Conservation (phyloP, 139 green algal species). For the Mesostigma viride region DNA sequence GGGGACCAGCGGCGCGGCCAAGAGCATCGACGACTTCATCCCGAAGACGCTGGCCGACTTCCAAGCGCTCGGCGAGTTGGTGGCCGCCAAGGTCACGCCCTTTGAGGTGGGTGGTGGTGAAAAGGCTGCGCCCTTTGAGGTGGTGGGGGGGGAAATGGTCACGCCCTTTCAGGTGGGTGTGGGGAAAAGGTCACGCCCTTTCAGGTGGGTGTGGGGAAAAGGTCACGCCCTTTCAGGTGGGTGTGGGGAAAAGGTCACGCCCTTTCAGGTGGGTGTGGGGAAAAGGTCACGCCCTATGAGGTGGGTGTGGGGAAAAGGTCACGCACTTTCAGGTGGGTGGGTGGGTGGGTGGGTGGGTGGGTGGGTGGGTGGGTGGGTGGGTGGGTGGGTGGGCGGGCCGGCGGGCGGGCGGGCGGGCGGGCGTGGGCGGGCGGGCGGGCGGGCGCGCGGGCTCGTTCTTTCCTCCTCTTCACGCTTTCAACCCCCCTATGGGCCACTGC, state of each 20-base stretch:
- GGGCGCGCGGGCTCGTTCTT: too few species aligned
- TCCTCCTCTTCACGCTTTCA: too few species aligned
- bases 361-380: too few species aligned
- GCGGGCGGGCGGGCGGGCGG: too few species aligned
- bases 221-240: neutral
- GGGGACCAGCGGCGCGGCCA: neutral
- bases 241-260: neutral
- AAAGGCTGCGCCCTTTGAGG: neutral
- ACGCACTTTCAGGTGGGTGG: too few species aligned
- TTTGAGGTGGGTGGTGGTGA: slow-evolving; percentile 10
- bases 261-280: too few species aligned
- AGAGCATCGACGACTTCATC: slow-evolving; percentile 17
- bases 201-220: neutral
- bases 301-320: too few species aligned
- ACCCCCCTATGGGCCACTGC: too few species aligned
- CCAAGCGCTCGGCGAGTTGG: slow-evolving; percentile 17
- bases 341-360: too few species aligned
- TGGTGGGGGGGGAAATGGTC: neutral
- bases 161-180: neutral
- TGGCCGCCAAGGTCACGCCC: slow-evolving; percentile 17
- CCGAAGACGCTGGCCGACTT: slow-evolving; percentile 27
- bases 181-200: neutral
- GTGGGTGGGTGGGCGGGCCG: too few species aligned
- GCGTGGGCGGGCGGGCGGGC: too few species aligned
- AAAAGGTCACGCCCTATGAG: too few species aligned